phyloP scores from a whole-genome alignment of 352 stramenopile genomes.

The Globisporangium heterothallicum region DNA sequence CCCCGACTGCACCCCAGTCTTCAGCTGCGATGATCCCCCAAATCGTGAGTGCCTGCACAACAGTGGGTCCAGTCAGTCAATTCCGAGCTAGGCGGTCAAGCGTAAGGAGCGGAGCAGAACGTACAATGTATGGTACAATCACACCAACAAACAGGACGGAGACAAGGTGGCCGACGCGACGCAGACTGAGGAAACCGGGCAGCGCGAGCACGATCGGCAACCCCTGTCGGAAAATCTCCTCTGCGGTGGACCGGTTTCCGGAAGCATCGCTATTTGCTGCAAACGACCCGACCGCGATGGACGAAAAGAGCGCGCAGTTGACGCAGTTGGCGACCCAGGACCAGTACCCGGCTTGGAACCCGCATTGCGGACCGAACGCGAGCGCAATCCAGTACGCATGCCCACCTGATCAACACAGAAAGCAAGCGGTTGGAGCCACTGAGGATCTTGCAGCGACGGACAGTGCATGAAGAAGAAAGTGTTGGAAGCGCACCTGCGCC shows the following conservation, averaged over 20 bases:
- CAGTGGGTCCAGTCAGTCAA: too few relatives aligned
- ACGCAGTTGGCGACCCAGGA: constrained; percentile 77
- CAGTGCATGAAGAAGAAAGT: background rate
- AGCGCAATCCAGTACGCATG: constrained; percentile 66
- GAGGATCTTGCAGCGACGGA: background rate
- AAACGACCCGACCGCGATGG: constrained; percentile 31
- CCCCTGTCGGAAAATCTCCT: constrained; percentile 39
- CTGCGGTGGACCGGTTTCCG: constrained; percentile 20
- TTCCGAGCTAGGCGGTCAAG: background rate
- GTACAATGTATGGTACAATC: constrained; percentile 32
- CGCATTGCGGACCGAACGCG: constrained; percentile 59
- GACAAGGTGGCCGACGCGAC: constrained; percentile 27
- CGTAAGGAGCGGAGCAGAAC: background rate
- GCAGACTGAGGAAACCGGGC: constrained; percentile 38
- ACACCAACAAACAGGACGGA: constrained; percentile 27
- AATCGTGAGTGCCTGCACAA: constrained; percentile 25
- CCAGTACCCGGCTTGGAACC: constrained; percentile 80
- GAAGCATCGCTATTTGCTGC: constrained; percentile 10
- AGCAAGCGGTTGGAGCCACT: background rate
- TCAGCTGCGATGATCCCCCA: constrained; percentile 29
- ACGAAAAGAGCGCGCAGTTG: constrained; percentile 66
- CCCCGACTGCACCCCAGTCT: constrained; percentile 29
- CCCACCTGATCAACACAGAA: constrained; percentile 18
- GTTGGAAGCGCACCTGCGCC: constrained; percentile 11
- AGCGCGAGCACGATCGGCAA: constrained; percentile 48